Conservation (phyloP, 169 alveolate species). For the Plasmodium gallinaceum region DNA sequence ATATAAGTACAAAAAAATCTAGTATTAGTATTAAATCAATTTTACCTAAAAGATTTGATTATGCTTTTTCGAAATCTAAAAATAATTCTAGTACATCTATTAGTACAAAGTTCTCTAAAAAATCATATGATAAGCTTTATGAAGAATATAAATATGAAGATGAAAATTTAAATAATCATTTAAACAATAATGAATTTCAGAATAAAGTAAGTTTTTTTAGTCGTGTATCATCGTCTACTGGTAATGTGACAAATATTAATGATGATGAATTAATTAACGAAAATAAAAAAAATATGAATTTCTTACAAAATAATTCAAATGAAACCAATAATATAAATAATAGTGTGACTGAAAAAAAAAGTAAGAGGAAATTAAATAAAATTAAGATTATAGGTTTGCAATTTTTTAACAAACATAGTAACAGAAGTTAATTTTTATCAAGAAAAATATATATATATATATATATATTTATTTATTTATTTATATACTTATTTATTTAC, state of each 20-base stretch:
- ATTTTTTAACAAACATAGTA: constrained; percentile 25
- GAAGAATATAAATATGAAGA: neutral
- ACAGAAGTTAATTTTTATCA: constrained; percentile 9
- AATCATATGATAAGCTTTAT: constrained; percentile 17
- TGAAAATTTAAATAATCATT: constrained; percentile 1
- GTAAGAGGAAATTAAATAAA: constrained; percentile 28
- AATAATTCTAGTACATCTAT: neutral
- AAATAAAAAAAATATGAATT: neutral
- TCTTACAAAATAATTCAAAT: constrained; percentile 11
- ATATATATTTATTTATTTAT: neutral
- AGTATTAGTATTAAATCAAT: constrained; percentile 12
- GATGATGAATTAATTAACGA: neutral
- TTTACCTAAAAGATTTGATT: constrained; percentile 16
- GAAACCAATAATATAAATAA: neutral
- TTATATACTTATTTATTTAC: too few relatives aligned
- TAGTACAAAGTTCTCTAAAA: constrained; percentile 23
- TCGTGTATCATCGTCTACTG: neutral
- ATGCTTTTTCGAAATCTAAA: constrained; percentile 15
- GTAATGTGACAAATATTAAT: constrained; percentile 1
- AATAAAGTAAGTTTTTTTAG: constrained; percentile 10
- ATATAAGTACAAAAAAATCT: neutral
- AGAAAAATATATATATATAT: neutral
- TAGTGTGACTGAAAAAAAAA: constrained; percentile 13
- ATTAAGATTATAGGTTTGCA: constrained; percentile 49
- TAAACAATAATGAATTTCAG: neutral